These are phyloP conservation scores for Lignosus rhinocerotis DNA, from an alignment of 1,284 basidiomycete species.

Conservation along the genomic window DNA sequence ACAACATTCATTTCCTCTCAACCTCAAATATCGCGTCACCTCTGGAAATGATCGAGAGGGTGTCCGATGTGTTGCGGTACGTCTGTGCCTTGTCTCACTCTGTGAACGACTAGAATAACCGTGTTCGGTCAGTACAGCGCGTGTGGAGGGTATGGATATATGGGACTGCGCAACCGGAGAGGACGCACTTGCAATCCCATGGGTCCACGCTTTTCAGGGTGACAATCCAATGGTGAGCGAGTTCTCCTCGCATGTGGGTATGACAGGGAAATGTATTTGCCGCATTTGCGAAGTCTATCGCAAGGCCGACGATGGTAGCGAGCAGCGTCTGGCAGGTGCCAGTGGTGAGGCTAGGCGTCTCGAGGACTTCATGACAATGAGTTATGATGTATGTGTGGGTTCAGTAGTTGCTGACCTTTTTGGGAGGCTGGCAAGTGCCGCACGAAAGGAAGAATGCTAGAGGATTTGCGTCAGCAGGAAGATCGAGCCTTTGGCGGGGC, in stretches of 20 bases:
- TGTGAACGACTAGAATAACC: no score
- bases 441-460: no score
- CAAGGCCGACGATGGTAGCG: background rate
- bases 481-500: background rate
- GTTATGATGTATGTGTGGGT: no score
- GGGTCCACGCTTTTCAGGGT: constrained; percentile 29
- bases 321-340: background rate
- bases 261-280: constrained; percentile 41
- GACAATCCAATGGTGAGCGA: constrained; percentile 51
- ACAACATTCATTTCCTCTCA: constrained; percentile 40
- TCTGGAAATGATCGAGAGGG: constrained; percentile 43
- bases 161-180: constrained; percentile 19
- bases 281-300: constrained; percentile 29
- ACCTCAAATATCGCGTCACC: constrained; percentile 44
- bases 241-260: constrained; percentile 42
- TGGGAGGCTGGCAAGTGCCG: no score
- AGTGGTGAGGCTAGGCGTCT: background rate
- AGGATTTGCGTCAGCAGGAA: no score
- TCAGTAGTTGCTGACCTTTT: no score
- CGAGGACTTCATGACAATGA: background rate
- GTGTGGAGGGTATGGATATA: background rate
- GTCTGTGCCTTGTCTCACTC: constrained; percentile 30
- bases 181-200: background rate
- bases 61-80: constrained; percentile 25
- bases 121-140: background rate